A percentile compares a stretch with the other conserved stretches of the same genome.
Conservation (phyloP, 2,329 filamentous ascomycete genomes). For the Fusarium oligoseptatum region DNA sequence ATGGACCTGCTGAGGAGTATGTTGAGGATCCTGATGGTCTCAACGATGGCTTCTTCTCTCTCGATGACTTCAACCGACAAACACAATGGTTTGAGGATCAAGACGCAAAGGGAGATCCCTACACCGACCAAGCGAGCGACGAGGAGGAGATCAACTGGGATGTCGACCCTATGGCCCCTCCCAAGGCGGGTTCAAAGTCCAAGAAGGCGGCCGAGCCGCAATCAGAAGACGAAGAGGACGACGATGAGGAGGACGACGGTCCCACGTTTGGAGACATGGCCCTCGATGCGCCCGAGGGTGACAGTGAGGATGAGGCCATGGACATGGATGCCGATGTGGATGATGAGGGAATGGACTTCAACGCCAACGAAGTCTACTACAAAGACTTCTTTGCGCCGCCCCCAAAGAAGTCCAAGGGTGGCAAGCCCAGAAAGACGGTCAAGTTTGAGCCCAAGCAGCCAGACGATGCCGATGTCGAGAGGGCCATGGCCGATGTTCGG, state of each 20-base stretch:
- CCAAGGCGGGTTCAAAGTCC: slow-evolving; percentile 48
- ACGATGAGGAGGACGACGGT: slow-evolving; percentile 81
- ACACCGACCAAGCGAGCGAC: slow-evolving; percentile 81
- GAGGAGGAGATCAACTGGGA: slow-evolving; percentile 93
- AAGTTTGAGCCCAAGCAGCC: slow-evolving; percentile 59
- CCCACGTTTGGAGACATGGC: slow-evolving; percentile 87
- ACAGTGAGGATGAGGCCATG: slow-evolving; percentile 72
- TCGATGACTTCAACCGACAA: slow-evolving; percentile 96
- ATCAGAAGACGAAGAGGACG: slow-evolving; percentile 61
- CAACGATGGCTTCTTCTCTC: slow-evolving; percentile 98
- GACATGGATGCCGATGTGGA: slow-evolving; percentile 65
- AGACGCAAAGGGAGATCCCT: slow-evolving; percentile 81
- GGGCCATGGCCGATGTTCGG: slow-evolving; percentile 87
- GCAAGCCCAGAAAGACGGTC: slow-evolving; percentile 59
- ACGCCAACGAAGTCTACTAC: slow-evolving; percentile 92
- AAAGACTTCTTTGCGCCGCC: slow-evolving; percentile 95
- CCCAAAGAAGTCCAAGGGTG: slow-evolving; percentile 73
- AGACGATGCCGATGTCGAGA: slow-evolving; percentile 77
- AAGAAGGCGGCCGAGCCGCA: slow-evolving; percentile 46
- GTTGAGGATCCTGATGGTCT: slow-evolving; percentile 80
- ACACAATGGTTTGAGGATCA: slow-evolving; percentile 90
- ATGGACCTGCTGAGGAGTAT: slow-evolving; percentile 62
- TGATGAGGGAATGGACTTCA: slow-evolving; percentile 71
- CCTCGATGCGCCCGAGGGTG: slow-evolving; percentile 79
- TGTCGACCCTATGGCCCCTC: slow-evolving; percentile 73